Conservation (phyloP, 1,139 yeast genomes). For the Diutina scorzettiae region DNA sequence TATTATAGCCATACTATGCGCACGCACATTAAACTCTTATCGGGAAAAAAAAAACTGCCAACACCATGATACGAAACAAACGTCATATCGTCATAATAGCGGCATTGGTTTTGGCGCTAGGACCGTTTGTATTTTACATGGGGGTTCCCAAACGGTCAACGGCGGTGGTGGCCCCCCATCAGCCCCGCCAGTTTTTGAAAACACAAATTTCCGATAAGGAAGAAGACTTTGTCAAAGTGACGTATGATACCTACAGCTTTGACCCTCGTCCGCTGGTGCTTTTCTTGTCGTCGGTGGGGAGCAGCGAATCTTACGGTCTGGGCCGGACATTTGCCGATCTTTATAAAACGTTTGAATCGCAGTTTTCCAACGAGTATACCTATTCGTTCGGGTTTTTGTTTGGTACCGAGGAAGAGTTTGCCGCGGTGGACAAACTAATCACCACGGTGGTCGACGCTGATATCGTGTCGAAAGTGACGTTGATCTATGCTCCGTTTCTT, state of each 20-base stretch:
- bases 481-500: constrained; percentile 4
- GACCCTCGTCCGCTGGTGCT: not conserved
- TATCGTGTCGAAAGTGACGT: constrained; percentile 1
- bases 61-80: too few relatives aligned
- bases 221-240: not conserved
- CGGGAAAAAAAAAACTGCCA: too few relatives aligned
- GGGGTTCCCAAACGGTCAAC: too few relatives aligned
- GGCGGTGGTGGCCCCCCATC: too few relatives aligned
- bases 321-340: not conserved
- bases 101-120: too few relatives aligned
- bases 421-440: not conserved
- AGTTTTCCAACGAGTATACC: not conserved
- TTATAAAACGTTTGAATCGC: not conserved
- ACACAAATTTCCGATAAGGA: not conserved
- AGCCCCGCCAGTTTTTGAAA: not conserved
- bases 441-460: not conserved
- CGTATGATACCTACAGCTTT: not conserved
- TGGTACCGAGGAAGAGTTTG: not conserved
- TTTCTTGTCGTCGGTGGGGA: not conserved
- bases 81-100: too few relatives aligned
- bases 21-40: too few relatives aligned
- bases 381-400: not conserved
- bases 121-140: too few relatives aligned
- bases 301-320: not conserved
- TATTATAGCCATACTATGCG: too few relatives aligned